Conservation (phyloP, 176 grass and related monocot species). For the Musa itinerans region DNA sequence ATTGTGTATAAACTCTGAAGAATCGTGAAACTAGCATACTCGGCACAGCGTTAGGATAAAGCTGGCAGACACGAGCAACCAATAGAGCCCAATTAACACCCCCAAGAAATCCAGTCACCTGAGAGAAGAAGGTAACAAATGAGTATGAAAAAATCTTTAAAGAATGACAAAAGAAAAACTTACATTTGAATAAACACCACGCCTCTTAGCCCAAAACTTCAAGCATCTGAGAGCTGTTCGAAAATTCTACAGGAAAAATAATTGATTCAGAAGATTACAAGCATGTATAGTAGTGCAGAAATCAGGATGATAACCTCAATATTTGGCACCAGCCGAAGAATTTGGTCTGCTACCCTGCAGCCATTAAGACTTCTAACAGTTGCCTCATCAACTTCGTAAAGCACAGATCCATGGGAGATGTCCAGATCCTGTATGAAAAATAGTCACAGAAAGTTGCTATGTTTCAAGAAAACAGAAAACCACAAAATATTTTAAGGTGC, state of each 20-base stretch:
- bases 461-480: no score
- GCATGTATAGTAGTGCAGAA: constrained; percentile 9
- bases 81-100: constrained; percentile 96
- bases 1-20: constrained; percentile 86
- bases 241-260: constrained; percentile 51
- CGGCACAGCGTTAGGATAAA: constrained; percentile 90
- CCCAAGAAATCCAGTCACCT: constrained; percentile 97
- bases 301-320: constrained; percentile 46
- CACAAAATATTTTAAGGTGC: no score
- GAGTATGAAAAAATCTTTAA: neutral
- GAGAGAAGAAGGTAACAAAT: constrained; percentile 9
- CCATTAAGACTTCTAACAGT: constrained; percentile 96
- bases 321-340: constrained; percentile 93
- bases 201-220: constrained; percentile 84
- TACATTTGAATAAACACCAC: constrained; percentile 95
- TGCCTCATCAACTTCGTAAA: constrained; percentile 79
- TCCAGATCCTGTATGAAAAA: constrained; percentile 59
- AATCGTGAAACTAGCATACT: constrained; percentile 91
- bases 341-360: constrained; percentile 89
- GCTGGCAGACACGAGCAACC: constrained; percentile 76
- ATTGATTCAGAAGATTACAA: constrained; percentile 11
- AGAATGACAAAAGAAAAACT: neutral
- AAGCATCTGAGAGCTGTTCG: constrained; percentile 74
- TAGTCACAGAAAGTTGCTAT: neutral
- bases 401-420: constrained; percentile 79